These are phyloP conservation scores for Phragmites australis DNA, from an alignment of 176 grass and related monocot genomes.

Conservation along the genomic window DNA sequence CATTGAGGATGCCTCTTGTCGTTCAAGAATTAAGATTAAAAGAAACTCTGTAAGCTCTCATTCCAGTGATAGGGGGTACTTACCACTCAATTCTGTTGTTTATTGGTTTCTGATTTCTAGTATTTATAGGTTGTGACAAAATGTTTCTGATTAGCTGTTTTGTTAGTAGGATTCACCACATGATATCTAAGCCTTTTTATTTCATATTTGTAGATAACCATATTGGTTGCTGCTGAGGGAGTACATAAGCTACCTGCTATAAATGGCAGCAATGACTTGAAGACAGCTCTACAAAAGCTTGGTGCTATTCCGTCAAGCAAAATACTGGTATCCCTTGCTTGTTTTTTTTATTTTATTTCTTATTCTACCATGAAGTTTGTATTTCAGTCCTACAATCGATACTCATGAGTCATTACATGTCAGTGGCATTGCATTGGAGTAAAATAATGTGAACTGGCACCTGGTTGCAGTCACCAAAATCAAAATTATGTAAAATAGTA, in stretches of 20 bases:
- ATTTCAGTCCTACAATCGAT: neutral
- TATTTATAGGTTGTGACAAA: neutral
- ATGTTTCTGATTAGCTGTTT: slow-evolving; percentile 20
- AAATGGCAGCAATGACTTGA: slow-evolving; percentile 82
- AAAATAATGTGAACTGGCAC: neutral
- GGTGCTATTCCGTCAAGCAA: slow-evolving; percentile 84
- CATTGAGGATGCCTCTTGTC: neutral
- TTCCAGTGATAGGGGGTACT: neutral
- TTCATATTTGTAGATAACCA: slow-evolving; percentile 62
- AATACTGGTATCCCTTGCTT: slow-evolving; percentile 61
- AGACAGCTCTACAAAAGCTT: slow-evolving; percentile 77
- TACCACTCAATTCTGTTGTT: neutral
- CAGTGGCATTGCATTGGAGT: neutral
- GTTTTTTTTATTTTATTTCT: slow-evolving; percentile 2
- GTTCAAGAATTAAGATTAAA: neutral
- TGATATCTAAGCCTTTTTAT: slow-evolving; percentile 12
- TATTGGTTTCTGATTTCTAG: neutral
- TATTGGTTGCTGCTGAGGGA: slow-evolving; percentile 87
- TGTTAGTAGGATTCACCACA: neutral
- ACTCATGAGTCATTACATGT: neutral
- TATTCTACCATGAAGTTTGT: neutral
- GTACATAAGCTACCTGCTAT: slow-evolving; percentile 83
- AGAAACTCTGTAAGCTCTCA: neutral
- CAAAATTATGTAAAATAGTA: neutral
- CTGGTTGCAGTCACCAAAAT: neutral